phyloP scores from a whole-genome alignment of 2,329 filamentous ascomycete species.

The Alternaria novae-zelandiae region DNA sequence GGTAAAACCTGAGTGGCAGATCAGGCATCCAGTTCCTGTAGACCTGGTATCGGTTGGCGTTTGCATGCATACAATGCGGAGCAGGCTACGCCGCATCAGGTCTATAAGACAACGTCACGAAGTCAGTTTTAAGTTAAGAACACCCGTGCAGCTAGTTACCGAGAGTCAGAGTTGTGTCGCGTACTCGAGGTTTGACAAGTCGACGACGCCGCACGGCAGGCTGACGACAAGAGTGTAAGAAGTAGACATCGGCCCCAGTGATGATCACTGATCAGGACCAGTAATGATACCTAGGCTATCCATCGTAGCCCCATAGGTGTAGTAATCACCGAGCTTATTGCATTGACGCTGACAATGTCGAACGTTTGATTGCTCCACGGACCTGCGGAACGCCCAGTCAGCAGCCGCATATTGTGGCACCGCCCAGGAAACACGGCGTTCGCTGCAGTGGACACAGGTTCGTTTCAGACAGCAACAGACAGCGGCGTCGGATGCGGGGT shows the following conservation, averaged over 20 bases:
- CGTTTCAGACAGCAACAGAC: not conserved
- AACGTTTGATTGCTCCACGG: not conserved
- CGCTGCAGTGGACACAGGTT: not conserved
- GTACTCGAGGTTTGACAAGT: not conserved
- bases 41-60: not conserved
- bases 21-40: not conserved
- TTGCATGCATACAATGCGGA: not conserved
- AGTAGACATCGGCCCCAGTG: not conserved
- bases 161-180: not conserved
- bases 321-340: not conserved
- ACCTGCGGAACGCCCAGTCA: not conserved
- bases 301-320: not conserved
- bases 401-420: not conserved
- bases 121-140: conserved; percentile 10
- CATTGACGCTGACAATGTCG: not conserved
- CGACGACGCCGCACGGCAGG: not conserved
- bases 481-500: not conserved
- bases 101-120: not conserved
- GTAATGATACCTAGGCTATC: not conserved
- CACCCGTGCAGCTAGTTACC: conserved; percentile 12
- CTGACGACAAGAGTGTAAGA: not conserved
- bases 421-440: not conserved
- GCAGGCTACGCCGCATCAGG: not conserved
- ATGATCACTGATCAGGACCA: not conserved
- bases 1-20: not conserved